These are phyloP conservation scores for Saitozyma sp. DNA, from an alignment of 768 basidiomycete species.

Conservation along the genomic window DNA sequence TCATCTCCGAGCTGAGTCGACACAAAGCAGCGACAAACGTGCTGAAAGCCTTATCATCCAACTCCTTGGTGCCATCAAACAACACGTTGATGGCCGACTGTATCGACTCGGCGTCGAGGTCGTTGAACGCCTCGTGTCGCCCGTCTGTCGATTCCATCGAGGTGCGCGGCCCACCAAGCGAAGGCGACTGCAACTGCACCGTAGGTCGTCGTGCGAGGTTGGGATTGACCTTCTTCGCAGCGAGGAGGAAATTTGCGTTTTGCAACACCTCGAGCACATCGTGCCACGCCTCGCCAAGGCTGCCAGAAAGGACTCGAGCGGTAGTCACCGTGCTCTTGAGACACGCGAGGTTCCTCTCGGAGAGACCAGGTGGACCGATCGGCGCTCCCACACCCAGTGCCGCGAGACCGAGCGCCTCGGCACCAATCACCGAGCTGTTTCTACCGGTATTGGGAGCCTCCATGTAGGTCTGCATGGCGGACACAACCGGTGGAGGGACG, in stretches of 20 bases:
- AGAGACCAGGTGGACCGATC: conserved; percentile 67
- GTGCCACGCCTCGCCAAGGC: conserved; percentile 89
- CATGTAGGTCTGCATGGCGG: conserved; percentile 65
- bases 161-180: conserved; percentile 30
- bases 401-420: conserved; percentile 51
- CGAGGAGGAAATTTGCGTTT: conserved; percentile 88
- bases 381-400: conserved; percentile 23
- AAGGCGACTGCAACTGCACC: conserved; percentile 16
- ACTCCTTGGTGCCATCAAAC: conserved; percentile 79
- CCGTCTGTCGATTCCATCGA: conserved; percentile 5
- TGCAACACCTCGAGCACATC: conserved; percentile 84
- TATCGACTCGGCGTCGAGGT: conserved; percentile 61
- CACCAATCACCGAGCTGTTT: conserved; percentile 21
- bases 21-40: conserved; percentile 79
- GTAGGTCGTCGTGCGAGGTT: conserved; percentile 11
- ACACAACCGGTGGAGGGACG: conserved; percentile 85
- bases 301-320: conserved; percentile 77
- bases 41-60: conserved; percentile 79
- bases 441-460: conserved; percentile 37
- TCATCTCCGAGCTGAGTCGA: conserved; percentile 86
- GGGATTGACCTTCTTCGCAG: conserved; percentile 3
- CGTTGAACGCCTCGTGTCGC: conserved; percentile 30
- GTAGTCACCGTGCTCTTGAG: conserved; percentile 76
- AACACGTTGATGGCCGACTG: conserved; percentile 73
- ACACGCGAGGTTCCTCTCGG: conserved; percentile 87